Base-by-base conservation (phyloP, 1,284 basidiomycete genomes). In the Marasmius tenuissimus region DNA sequence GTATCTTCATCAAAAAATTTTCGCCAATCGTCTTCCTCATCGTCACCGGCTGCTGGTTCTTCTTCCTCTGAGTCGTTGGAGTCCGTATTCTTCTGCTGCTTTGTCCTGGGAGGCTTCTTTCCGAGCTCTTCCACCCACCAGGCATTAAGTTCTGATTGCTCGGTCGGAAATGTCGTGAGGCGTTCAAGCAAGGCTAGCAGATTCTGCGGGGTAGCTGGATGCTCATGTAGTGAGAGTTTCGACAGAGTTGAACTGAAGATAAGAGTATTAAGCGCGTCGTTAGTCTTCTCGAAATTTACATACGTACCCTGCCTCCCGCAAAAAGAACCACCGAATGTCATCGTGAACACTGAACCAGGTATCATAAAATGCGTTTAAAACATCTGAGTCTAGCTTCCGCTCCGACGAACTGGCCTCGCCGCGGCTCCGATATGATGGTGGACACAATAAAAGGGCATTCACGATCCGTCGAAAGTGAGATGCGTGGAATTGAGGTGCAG, bases 301-400 rank as follows among this genome's bases (percentile, higher is more conserved):
- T 40, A 77, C 87, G 58, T 77, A 94, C 90, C 83, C 85, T 34
- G 92, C 81, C 69, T 97, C 95, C 42, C 92, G 86, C 63, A 98
- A 84, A 77, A 97, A 97, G 74, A 93, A 94, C 89, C 93, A 97
- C 61, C 96, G 87, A 33, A 98, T 81, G 72, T 98, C 97, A 66
- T 96, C 93, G 72, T 96, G 79, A 16, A 91, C 86, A 65, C 87
- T 87, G 63, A 94, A 81, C 87, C 88, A 94, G 10, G 81, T 86
- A 42, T 85, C 82, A 61, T 87, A 76, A 70, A 93, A 92, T 33
- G 81, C 73, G 57, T 87, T 80, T 22, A 84, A 75, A 9, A 93
- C 86, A 65, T 91, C 88, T 2, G 78, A 57, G 53, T 87, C 81
- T 33, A 88, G 73, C 48, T 75, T 70, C 2, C 77, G 74, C 27